Evolutionary conservation across 1,284 basidiomycete genomes (phyloP), one percentile per base, ranked within the genome.

Genomic region (Trametes sp.): DNA sequence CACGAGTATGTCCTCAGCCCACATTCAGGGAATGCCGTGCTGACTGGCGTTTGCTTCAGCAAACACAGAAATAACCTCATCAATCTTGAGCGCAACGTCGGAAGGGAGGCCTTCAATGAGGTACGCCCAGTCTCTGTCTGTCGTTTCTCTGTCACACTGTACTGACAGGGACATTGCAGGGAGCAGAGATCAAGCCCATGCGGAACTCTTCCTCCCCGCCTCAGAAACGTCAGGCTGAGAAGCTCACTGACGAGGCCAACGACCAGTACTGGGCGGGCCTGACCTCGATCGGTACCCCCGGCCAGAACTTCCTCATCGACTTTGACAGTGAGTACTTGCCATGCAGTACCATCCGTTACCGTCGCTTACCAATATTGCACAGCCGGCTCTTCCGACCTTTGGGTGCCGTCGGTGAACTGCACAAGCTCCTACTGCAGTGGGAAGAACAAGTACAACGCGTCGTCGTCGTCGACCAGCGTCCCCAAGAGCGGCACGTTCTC

Each of bases 361-460:
- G 28, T 55, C 69, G 23, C 48, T 45, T 10, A 24, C 16, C 9
- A 4, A 10, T 16, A 4, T 13, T 7, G 1, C 7, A 4, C n/a
- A 73, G 72, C 73, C 31, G 73, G 72, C 4, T 74, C 73, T 0
- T 44, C 73, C 2, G 72, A 74, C 52, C 62, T 74, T 11, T 74
- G 73, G 73, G 64, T 74, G 24, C 69, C 72, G 16, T 70, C 71
- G 29, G 53, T 54, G 0, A 56, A 61, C 28, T 73, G 72, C 65
- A 69, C 69, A 0, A 62, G 69, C 57, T 16, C 63, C 4, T 23
- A 41, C 14, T 74, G 72, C 64, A 56, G 16, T 11, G 44, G 29
- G 14, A 73, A 73, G 63, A 31, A 61, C 55, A 71, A 67, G 54
- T 73, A 71, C 59, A 61, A 58, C 24, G 53, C 69, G 6, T 36